A percentile compares a stretch with the other conserved stretches of the same genome.
phyloP scores from a whole-genome alignment of 2,329 filamentous ascomycete species.

The Stagonosporopsis rhizophila region DNA sequence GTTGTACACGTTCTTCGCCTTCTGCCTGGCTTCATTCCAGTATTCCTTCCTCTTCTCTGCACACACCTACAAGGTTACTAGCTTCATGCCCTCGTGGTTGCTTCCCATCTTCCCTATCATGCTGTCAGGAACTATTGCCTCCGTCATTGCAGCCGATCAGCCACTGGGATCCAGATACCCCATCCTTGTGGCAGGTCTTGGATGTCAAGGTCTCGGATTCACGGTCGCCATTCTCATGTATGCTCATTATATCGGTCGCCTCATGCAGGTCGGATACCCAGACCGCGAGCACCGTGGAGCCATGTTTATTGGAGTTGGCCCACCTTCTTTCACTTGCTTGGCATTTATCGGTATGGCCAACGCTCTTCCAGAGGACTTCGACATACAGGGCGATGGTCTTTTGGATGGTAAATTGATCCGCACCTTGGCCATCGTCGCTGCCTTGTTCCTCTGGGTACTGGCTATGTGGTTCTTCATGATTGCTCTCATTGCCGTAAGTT shows the following conservation, averaged over 20 bases:
- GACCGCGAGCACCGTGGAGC: slow-evolving; percentile 69
- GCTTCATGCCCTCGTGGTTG: slow-evolving; percentile 78
- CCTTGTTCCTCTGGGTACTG: slow-evolving; percentile 70
- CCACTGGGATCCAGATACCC: slow-evolving; percentile 63
- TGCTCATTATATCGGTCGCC: slow-evolving; percentile 71
- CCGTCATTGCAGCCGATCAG: slow-evolving; percentile 68
- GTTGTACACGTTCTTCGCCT: slow-evolving; percentile 53
- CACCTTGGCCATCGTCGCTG: slow-evolving; percentile 56
- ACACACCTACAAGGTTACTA: slow-evolving; percentile 65
- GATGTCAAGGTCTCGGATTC: slow-evolving; percentile 74
- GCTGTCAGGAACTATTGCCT: slow-evolving; percentile 74
- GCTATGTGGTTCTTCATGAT: slow-evolving; percentile 63
- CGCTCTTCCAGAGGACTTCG: slow-evolving; percentile 56
- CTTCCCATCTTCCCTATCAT: slow-evolving; percentile 78
- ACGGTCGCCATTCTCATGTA: slow-evolving; percentile 76
- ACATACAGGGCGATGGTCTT: slow-evolving; percentile 55
- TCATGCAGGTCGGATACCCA: slow-evolving; percentile 73
- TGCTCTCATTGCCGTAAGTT: slow-evolving; percentile 49
- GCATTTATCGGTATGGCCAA: slow-evolving; percentile 73
- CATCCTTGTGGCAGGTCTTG: slow-evolving; percentile 71
- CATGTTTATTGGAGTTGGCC: slow-evolving; percentile 79
- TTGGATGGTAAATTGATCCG: slow-evolving; percentile 55
- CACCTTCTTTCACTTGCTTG: slow-evolving; percentile 73
- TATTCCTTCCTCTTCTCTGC: slow-evolving; percentile 72
- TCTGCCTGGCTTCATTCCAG: slow-evolving; percentile 51